Evolutionary conservation across 371 early-diverging fungal species (phyloP).

Genomic region (Mortierella sp.): DNA sequence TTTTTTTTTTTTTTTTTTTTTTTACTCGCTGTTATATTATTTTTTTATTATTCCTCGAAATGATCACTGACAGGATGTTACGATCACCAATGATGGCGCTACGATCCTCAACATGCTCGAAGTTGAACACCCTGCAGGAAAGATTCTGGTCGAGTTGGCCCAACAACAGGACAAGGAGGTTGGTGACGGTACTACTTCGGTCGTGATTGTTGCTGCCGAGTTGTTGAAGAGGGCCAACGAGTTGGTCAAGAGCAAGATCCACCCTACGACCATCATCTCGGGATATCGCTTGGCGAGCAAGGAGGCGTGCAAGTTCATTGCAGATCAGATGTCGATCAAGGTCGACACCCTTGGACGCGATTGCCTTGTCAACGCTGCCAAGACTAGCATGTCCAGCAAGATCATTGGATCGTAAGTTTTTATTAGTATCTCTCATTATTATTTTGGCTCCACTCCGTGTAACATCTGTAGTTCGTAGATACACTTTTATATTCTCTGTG

Average conservation of each 20-base stretch:
- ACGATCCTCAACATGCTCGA: constrained; percentile 98
- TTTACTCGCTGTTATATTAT: not conserved
- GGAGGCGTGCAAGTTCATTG: constrained; percentile 99
- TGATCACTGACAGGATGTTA: constrained; percentile 85
- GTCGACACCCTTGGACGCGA: constrained; percentile 95
- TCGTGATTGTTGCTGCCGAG: constrained; percentile 99
- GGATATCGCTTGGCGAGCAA: constrained; percentile 99
- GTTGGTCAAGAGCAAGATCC: constrained; percentile 98
- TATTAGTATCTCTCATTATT: not conserved
- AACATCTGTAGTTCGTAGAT: not conserved
- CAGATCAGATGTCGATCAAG: constrained; percentile 93
- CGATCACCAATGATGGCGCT: constrained; percentile 99
- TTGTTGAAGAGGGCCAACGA: constrained; percentile 97
- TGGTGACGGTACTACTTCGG: constrained; percentile 99
- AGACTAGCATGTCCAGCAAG: constrained; percentile 99
- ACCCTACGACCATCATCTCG: constrained; percentile 98
- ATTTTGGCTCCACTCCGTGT: not conserved
- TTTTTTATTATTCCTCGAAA: not conserved
- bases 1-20: not conserved
- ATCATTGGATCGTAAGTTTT: constrained; percentile 90
- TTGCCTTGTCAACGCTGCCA: constrained; percentile 95
- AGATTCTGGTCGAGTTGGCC: constrained; percentile 98
- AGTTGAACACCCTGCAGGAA: constrained; percentile 98
- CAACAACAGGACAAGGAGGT: constrained; percentile 99
- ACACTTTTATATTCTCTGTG: too few relatives aligned